These are phyloP conservation scores for Cinnamomum micranthum DNA, from an alignment of 164 flowering plant genomes.

Conservation along the genomic window DNA sequence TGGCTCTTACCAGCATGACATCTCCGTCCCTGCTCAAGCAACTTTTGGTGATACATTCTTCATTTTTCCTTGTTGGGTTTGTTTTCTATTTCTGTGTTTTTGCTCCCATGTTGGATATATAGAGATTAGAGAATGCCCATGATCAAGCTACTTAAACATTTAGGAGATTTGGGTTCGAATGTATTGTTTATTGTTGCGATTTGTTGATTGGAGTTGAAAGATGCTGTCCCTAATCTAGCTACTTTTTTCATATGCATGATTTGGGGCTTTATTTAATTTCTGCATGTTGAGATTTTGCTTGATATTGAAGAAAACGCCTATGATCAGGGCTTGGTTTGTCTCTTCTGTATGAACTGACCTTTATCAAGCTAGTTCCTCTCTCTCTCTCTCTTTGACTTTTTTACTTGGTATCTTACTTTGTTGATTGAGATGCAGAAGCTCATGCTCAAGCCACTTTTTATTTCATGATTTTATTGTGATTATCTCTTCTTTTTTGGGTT, in stretches of 20 bases:
- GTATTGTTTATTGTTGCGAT: not conserved
- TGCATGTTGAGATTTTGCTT: too few relatives aligned
- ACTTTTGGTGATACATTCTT: conserved; percentile 45
- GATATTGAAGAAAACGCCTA: too few relatives aligned
- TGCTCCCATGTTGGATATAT: not conserved
- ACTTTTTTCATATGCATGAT: not conserved
- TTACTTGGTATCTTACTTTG: too few relatives aligned
- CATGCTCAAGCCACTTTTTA: not conserved
- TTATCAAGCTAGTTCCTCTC: not conserved
- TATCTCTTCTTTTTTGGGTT: not conserved
- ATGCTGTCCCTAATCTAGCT: too few relatives aligned
- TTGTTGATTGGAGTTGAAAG: not conserved
- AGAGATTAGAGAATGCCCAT: not conserved
- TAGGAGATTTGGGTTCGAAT: not conserved
- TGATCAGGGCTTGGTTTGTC: not conserved
- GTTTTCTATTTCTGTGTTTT: not conserved
- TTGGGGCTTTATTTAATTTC: not conserved
- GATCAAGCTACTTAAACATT: not conserved
- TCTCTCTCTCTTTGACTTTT: too few relatives aligned
- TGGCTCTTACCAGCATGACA: conserved; percentile 41
- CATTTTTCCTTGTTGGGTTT: not conserved
- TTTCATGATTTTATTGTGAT: not conserved
- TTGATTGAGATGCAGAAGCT: not conserved
- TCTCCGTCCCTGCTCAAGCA: conserved; percentile 48
- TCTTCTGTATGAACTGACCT: not conserved